Evolutionary conservation across 768 basidiomycete species (phyloP), one percentile per base, ranked within the genome.

Genomic region (Coprinellus micaceus): DNA sequence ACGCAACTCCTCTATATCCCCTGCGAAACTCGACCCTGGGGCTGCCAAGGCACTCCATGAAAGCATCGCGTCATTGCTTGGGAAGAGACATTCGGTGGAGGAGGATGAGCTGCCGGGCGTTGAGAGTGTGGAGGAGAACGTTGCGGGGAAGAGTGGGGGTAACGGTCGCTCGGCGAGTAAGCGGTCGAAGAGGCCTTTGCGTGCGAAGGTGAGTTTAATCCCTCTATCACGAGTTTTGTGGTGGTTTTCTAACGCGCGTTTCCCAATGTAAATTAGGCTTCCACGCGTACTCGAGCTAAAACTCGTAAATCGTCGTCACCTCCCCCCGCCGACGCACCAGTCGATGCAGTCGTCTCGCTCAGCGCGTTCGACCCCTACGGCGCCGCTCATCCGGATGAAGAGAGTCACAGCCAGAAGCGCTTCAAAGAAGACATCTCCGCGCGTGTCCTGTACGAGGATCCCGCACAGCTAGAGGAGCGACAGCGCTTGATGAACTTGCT

Each of bases 401-500:
- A 43, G 22, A 36, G 28, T 0, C 24, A 47, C 17, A 33, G 60
- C 21, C 67, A 61, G n/a, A 75, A 77, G 60, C 78, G 78, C 61
- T 71, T 82, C n/a, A n/a, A n/a, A 13, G 33, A 33, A 6, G 33
- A 33, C 33, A 13, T 33, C 33, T 6, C 7, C 13, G 33, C 33
- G 66, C 74, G 79, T 4, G 85, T 89, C 9, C 76, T 74, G 56
- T 90, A 89, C 59, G 85, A 86, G 64, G 87, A 89, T 67, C 85
- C 86, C 1, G 79, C 69, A 21, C 83, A 88, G 70, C 67, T 71
- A 39, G 81, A 79, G 47, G 85, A 86, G 67, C 80, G 79, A 67
- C 71, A 76, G 58, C 73, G 79, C 64, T 63, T 89, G 60, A 76
- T 86, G 79, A 75, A 69, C 53, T 67, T 89, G 62, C 63, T 88